phyloP scores from a whole-genome alignment of 768 basidiomycete genomes.

The Termitomyces heimii region DNA sequence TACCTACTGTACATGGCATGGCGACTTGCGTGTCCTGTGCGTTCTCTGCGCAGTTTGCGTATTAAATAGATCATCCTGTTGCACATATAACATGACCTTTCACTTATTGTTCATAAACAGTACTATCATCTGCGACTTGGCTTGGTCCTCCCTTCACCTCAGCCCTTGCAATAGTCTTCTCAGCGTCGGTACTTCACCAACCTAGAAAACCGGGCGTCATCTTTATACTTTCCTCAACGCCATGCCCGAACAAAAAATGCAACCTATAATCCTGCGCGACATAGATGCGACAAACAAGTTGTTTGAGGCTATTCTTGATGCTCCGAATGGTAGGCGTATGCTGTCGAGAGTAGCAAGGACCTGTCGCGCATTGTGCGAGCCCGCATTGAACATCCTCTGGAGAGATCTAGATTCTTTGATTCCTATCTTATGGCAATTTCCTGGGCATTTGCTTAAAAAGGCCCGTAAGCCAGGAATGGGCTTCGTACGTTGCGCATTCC shows the following conservation, averaged over 20 bases:
- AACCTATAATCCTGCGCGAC: conserved; percentile 55
- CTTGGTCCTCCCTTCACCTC: conserved; percentile 17
- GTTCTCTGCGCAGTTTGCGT: conserved; percentile 34
- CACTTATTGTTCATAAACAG: conserved; percentile 32
- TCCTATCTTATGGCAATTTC: conserved; percentile 70
- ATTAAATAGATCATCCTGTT: conserved; percentile 30
- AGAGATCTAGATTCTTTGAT: conserved; percentile 70
- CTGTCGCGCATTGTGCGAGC: conserved; percentile 68
- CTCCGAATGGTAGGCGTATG: conserved; percentile 60
- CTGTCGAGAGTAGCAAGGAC: conserved; percentile 70
- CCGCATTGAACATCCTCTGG: conserved; percentile 69
- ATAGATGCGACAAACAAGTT: conserved; percentile 49
- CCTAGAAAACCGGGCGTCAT: conserved; percentile 20
- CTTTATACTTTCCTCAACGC: conserved; percentile 35
- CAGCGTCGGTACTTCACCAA: conserved; percentile 18
- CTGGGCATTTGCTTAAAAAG: conserved; percentile 60
- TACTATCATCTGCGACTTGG: conserved; percentile 20
- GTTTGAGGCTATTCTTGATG: conserved; percentile 41
- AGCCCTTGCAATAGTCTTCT: conserved; percentile 27
- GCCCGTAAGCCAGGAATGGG: conserved; percentile 69
- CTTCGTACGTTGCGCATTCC: conserved; percentile 44
- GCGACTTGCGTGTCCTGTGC: conserved; percentile 29
- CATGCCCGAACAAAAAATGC: conserved; percentile 42
- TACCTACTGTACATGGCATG: conserved; percentile 12
- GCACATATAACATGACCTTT: conserved; percentile 26